These are phyloP conservation scores for Chondrostereum purpureum DNA, from an alignment of 1,284 basidiomycete genomes.

Conservation along the genomic window DNA sequence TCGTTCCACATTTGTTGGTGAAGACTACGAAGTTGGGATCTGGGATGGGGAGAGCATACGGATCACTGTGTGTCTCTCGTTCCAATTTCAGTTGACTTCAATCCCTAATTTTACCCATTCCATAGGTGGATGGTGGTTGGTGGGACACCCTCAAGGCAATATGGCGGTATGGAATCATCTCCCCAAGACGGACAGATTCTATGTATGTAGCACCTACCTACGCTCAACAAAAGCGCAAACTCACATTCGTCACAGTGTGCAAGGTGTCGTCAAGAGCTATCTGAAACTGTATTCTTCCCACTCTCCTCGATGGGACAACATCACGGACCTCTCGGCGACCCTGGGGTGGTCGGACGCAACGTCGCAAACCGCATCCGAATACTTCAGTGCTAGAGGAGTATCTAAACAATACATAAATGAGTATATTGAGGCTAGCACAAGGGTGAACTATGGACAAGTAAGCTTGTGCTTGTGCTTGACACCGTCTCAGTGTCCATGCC, in stretches of 20 bases:
- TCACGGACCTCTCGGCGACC: slow-evolving; percentile 46
- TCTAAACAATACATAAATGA: slow-evolving; percentile 64
- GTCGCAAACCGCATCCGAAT: slow-evolving; percentile 51
- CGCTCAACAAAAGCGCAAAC: slow-evolving; percentile 3
- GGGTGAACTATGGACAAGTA: slow-evolving; percentile 88
- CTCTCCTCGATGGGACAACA: slow-evolving; percentile 61
- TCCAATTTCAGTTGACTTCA: slow-evolving; percentile 17
- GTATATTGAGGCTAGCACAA: slow-evolving; percentile 76
- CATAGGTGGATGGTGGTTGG: slow-evolving; percentile 42
- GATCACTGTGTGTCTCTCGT: slow-evolving; percentile 43
- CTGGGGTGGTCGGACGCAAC: slow-evolving; percentile 51
- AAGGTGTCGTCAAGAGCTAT: slow-evolving; percentile 49
- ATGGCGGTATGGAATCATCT: slow-evolving; percentile 76
- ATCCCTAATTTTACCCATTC: slow-evolving; percentile 12
- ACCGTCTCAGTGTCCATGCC: background rate
- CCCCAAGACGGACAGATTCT: slow-evolving; percentile 53
- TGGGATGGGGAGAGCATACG: slow-evolving; percentile 82
- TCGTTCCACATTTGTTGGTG: slow-evolving; percentile 45
- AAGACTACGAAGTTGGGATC: slow-evolving; percentile 52
- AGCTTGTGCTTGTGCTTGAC: no score
- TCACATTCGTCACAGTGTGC: slow-evolving; percentile 39
- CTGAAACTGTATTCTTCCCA: slow-evolving; percentile 50
- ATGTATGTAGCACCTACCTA: slow-evolving; percentile 37
- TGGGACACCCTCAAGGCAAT: slow-evolving; percentile 68
- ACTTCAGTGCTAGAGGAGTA: slow-evolving; percentile 53